phyloP scores from a whole-genome alignment of 2,329 filamentous ascomycete genomes.

The Grosmannia penicillata region DNA sequence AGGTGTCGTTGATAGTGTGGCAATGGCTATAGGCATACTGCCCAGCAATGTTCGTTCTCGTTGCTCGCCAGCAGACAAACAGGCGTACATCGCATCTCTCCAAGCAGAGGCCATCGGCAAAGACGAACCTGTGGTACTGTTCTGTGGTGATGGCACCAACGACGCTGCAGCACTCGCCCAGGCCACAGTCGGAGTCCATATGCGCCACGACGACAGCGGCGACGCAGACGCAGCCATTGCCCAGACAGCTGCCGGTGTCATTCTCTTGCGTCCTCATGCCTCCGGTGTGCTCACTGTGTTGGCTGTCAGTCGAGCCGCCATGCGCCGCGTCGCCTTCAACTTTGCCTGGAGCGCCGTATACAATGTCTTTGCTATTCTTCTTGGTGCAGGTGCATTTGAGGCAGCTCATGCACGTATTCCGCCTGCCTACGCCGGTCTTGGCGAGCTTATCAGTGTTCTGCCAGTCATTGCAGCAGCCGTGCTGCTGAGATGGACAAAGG shows the following conservation, averaged over 20 bases:
- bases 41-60: slow-evolving; percentile 22
- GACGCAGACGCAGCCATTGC: slow-evolving; percentile 43
- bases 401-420: slow-evolving; percentile 25
- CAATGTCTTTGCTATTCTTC: slow-evolving; percentile 52
- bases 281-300: slow-evolving; percentile 42
- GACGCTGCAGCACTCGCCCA: slow-evolving; percentile 59
- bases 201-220: slow-evolving; percentile 33
- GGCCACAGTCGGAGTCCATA: slow-evolving; percentile 56
- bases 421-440: slow-evolving; percentile 51
- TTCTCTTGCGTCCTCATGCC: slow-evolving; percentile 45
- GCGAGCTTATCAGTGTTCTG: slow-evolving; percentile 59
- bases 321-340: slow-evolving; percentile 46
- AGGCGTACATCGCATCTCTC: slow-evolving; percentile 25
- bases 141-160: slow-evolving; percentile 68
- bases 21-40: slow-evolving; percentile 24
- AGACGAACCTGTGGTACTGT: slow-evolving; percentile 35
- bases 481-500: slow-evolving; percentile 25
- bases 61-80: slow-evolving; percentile 30
- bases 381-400: slow-evolving; percentile 48
- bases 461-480: slow-evolving; percentile 49
- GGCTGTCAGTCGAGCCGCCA: slow-evolving; percentile 29
- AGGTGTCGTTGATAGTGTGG: slow-evolving; percentile 27
- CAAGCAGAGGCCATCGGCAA: slow-evolving; percentile 9
- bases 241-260: slow-evolving; percentile 50
- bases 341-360: slow-evolving; percentile 58